A percentile compares a stretch with the other conserved stretches of the same genome.
Conservation (phyloP, 1,284 basidiomycete species). For the Rugosomyces carneus region DNA sequence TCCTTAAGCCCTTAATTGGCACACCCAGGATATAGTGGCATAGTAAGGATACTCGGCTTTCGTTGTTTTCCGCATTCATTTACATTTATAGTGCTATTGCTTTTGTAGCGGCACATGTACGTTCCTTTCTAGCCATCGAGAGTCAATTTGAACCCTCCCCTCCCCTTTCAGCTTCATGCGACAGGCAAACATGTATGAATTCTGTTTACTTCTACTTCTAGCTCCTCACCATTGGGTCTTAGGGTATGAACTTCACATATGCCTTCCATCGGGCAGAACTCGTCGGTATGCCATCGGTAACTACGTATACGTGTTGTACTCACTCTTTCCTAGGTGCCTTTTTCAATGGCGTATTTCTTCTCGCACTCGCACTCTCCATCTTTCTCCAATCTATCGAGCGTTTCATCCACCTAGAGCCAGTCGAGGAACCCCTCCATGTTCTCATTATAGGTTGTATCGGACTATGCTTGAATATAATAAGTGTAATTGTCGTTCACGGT, state of each 20-base stretch:
- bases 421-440: conserved; percentile 33
- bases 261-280: conserved; percentile 46
- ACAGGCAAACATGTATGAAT: conserved; percentile 32
- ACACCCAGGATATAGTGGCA: conserved; percentile 32
- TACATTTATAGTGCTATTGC: conserved; percentile 20
- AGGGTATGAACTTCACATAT: conserved; percentile 40
- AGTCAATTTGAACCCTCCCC: not conserved
- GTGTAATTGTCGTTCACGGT: conserved; percentile 42
- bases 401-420: conserved; percentile 35
- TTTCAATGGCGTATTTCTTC: conserved; percentile 46
- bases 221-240: conserved; percentile 5
- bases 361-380: conserved; percentile 43
- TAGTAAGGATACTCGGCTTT: conserved; percentile 23
- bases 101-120: conserved; percentile 18
- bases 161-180: conserved; percentile 28
- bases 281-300: conserved; percentile 29
- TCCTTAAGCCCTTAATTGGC: conserved; percentile 1
- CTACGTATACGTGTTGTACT: not conserved
- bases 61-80: not conserved
- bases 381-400: conserved; percentile 43
- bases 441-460: conserved; percentile 41
- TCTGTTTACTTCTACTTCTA: conserved; percentile 1
- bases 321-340: conserved; percentile 33
- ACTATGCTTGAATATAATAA: conserved; percentile 38
- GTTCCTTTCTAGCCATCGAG: conserved; percentile 6